phyloP scores from a whole-genome alignment of 164 flowering plant species.

The Umbellularia californica region DNA sequence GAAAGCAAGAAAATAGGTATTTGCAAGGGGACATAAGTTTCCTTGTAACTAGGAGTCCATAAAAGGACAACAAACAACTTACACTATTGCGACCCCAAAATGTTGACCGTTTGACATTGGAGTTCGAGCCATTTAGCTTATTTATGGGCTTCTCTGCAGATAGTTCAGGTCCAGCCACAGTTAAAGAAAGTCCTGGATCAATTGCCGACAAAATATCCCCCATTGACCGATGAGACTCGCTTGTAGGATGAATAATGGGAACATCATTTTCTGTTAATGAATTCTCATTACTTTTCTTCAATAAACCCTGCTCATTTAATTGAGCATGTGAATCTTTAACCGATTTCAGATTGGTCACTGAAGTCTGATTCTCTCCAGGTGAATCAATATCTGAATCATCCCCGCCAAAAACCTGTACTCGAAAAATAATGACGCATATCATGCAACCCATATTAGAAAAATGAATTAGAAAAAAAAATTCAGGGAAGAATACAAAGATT shows the following conservation, averaged over 20 bases:
- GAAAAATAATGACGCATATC: neutral
- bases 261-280: constrained; percentile 29
- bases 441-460: neutral
- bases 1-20: neutral
- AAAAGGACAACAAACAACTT: constrained; percentile 28
- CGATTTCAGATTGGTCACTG: constrained; percentile 30
- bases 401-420: constrained; percentile 51
- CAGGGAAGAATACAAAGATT: neutral
- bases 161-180: constrained; percentile 43
- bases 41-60: neutral
- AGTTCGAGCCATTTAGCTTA: constrained; percentile 44
- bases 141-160: constrained; percentile 39
- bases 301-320: constrained; percentile 34
- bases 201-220: constrained; percentile 71
- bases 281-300: constrained; percentile 36
- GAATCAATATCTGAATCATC: constrained; percentile 67
- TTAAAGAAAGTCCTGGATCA: constrained; percentile 41
- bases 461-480: too few species aligned
- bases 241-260: constrained; percentile 28
- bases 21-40: too few species aligned
- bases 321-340: constrained; percentile 28
- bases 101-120: constrained; percentile 56
- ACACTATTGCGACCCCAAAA: constrained; percentile 91
- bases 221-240: constrained; percentile 65
- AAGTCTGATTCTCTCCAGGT: constrained; percentile 29